phyloP scores from a whole-genome alignment of 1,284 basidiomycete genomes.

The Phellinidium pouzarii region DNA sequence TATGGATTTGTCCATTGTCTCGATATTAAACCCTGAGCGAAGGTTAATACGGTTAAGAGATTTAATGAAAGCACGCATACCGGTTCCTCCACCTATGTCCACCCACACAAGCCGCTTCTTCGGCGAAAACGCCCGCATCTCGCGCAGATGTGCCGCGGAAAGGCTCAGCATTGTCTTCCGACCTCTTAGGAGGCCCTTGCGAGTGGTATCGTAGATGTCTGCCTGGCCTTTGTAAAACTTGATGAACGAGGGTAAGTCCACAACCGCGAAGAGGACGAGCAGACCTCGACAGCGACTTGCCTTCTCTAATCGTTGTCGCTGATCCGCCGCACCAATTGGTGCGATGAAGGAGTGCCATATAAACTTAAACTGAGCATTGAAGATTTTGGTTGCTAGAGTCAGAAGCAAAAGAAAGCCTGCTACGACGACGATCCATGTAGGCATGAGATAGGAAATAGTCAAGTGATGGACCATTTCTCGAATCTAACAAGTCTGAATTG shows the following conservation, averaged over 20 bases:
- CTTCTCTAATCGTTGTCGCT: conserved; percentile 38
- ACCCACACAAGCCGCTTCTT: conserved; percentile 65
- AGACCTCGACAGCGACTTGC: conserved; percentile 26
- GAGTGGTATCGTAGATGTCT: conserved; percentile 62
- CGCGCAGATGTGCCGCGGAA: conserved; percentile 59
- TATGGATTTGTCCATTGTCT: conserved; percentile 72
- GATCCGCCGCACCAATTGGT: conserved; percentile 34
- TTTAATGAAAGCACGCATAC: conserved; percentile 27
- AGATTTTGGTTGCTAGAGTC: conserved; percentile 23
- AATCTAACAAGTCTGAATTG: not conserved
- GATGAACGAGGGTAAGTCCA: not conserved
- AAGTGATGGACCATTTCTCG: conserved; percentile 8
- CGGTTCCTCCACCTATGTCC: conserved; percentile 79
- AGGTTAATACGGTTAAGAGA: too few relatives aligned
- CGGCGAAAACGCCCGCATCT: conserved; percentile 36
- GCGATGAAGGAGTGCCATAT: conserved; percentile 43
- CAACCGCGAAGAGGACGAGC: not conserved
- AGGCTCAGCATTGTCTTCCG: conserved; percentile 66
- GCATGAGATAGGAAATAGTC: not conserved
- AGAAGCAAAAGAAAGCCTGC: conserved; percentile 18
- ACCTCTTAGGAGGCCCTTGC: conserved; percentile 56
- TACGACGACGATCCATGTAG: conserved; percentile 12
- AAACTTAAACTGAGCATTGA: conserved; percentile 37
- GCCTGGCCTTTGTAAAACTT: conserved; percentile 68
- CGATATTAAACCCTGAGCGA: conserved; percentile 81